Evolutionary conservation across 2,329 filamentous ascomycete genomes (phyloP).

Genomic region (Ophiosphaerella korrae): DNA sequence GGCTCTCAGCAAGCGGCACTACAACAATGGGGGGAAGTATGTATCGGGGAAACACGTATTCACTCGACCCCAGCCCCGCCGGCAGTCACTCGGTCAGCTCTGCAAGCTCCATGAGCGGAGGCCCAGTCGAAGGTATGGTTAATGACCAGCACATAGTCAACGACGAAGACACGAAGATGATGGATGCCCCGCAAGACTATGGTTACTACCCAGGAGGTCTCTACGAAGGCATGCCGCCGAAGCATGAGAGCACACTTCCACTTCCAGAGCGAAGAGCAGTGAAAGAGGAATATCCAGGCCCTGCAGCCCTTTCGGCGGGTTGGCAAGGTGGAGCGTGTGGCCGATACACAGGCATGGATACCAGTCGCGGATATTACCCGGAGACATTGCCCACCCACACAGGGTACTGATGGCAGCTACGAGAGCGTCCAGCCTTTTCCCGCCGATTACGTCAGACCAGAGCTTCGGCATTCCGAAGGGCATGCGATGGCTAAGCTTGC

Average conservation of each 20-base stretch:
- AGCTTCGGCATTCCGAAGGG: constrained; percentile 1
- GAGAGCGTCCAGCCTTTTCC: background rate
- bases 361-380: constrained; percentile 54
- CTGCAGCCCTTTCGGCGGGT: constrained; percentile 29
- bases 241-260: constrained; percentile 40
- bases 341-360: constrained; percentile 53
- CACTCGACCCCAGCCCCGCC: constrained; percentile 46
- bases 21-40: constrained; percentile 38
- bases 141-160: constrained; percentile 49
- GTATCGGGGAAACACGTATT: constrained; percentile 45
- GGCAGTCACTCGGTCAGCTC: constrained; percentile 54
- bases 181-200: constrained; percentile 51
- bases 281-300: constrained; percentile 51
- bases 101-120: constrained; percentile 48
- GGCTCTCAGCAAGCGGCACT: constrained; percentile 37
- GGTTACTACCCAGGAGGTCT: constrained; percentile 54
- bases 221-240: constrained; percentile 48
- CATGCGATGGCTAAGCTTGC: constrained; percentile 4
- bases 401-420: constrained; percentile 38
- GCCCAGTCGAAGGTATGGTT: constrained; percentile 48
- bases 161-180: constrained; percentile 46
- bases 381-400: constrained; percentile 48
- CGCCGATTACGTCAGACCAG: constrained; percentile 15
- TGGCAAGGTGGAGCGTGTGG: constrained; percentile 50
- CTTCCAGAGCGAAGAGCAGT: constrained; percentile 44